Evolutionary conservation across 768 basidiomycete genomes (phyloP), one percentile per base, ranked within the genome.

Genomic region (Leccinum boreale): DNA sequence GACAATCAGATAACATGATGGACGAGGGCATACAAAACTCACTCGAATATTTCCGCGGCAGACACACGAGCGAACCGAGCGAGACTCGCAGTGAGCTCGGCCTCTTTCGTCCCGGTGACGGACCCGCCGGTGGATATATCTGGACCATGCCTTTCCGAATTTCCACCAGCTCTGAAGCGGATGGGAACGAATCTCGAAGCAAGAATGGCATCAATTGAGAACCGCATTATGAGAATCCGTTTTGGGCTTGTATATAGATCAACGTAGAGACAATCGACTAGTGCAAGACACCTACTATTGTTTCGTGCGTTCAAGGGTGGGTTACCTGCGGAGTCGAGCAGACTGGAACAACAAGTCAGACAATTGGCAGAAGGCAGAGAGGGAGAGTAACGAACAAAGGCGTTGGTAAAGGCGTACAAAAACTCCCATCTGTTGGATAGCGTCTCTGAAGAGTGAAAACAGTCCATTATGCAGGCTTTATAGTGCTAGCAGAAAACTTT

Each of bases 401-500:
- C 64, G 65, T 58, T 60, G 57, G 64, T 71, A 70, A 23, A 62
- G 55, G 65, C 65, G 70, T 50, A 58, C 67, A 58, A 67, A 70
- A 64, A 62, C 56, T 70, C 70, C 70, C 69, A 70, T 70, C 68
- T 71, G 69, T 70, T 71, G 70, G 70, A 67, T 62, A 67, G 55
- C 19, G 62, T 55, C 56, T 62, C 58, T 67, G 70, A 57, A 54
- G 4, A 0, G n/a, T 14, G 1, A 8, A 45, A 1, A 23, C 15
- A 31, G 3, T 33, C 45, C 23, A 47, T 42, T 21, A 54, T 12
- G 42, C 42, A 44, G 56, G 51, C 24, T 67, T 70, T 70, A 67
- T 70, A 65, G 10, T 44, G 10, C n/a, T 42, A 35, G 35, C 35
- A 26, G 42, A 21, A 52, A 53, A 57, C 26, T 58, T 67, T 58